Percentiles rank a stretch among this genome's conserved stretches.
phyloP scores from a whole-genome alignment of 495 filamentous ascomycete species.

The Neurospora africana region DNA sequence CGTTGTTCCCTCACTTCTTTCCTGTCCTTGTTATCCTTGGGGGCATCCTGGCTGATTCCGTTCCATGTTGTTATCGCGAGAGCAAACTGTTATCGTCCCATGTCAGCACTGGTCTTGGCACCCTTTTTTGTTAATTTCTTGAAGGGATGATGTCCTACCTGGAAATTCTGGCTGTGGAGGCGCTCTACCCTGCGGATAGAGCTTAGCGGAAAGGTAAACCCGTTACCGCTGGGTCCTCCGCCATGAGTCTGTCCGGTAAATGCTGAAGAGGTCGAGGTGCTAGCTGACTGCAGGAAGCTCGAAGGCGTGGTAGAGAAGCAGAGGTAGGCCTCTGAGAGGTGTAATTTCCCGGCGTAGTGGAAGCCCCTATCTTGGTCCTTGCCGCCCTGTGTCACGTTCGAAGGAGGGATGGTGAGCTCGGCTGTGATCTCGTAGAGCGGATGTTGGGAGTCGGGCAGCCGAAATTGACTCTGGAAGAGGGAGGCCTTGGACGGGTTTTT shows the following conservation, averaged over 20 bases:
- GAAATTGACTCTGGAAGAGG: constrained; percentile 92
- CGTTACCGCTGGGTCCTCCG: constrained; percentile 87
- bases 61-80: constrained; percentile 96
- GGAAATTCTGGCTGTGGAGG: constrained; percentile 76
- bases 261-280: constrained; percentile 57
- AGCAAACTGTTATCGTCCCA: constrained; percentile 50
- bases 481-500: constrained; percentile 78
- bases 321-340: constrained; percentile 86
- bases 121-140: background rate
- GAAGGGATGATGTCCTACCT: constrained; percentile 27
- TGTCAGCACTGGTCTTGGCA: background rate
- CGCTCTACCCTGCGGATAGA: constrained; percentile 86
- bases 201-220: constrained; percentile 91
- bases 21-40: constrained; percentile 37
- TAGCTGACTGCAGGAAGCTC: constrained; percentile 73
- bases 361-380: constrained; percentile 58
- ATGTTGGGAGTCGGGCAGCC: constrained; percentile 80
- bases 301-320: constrained; percentile 92
- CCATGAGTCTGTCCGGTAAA: constrained; percentile 87
- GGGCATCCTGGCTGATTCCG: constrained; percentile 47
- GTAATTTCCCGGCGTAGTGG: constrained; percentile 85
- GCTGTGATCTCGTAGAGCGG: constrained; percentile 93
- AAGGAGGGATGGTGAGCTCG: constrained; percentile 75
- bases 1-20: constrained; percentile 56
- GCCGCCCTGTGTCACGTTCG: constrained; percentile 47